Conservation (phyloP, 2,329 filamentous ascomycete genomes). For the Colletotrichum tabaci region DNA sequence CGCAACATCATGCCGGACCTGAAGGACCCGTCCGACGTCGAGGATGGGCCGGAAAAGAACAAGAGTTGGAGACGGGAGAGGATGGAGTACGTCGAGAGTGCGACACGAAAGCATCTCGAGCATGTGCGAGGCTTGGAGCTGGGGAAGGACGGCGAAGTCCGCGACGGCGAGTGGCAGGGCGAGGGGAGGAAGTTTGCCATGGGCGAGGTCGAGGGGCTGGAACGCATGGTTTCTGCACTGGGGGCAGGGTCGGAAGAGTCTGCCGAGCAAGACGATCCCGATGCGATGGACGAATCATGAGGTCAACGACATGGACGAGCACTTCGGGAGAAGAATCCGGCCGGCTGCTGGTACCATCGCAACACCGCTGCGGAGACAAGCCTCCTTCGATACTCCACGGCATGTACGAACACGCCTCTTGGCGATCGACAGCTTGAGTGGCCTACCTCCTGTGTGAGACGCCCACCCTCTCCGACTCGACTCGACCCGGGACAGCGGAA, state of each 20-base stretch:
- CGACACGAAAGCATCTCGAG: slow-evolving; percentile 84
- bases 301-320: not conserved
- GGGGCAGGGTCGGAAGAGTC: slow-evolving; percentile 49
- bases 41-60: slow-evolving; percentile 53
- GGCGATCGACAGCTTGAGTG: not conserved
- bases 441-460: not conserved
- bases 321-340: not conserved
- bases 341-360: not conserved
- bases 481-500: not conserved
- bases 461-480: not conserved
- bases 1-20: slow-evolving; percentile 78
- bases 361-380: no score
- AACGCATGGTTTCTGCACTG: slow-evolving; percentile 64
- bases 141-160: slow-evolving; percentile 72
- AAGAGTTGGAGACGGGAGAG: slow-evolving; percentile 79
- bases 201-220: slow-evolving; percentile 71
- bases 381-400: not conserved
- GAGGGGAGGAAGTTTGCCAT: slow-evolving; percentile 64
- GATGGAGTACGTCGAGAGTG: slow-evolving; percentile 85
- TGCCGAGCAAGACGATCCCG: slow-evolving; percentile 21
- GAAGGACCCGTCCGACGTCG: slow-evolving; percentile 42
- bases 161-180: slow-evolving; percentile 76
- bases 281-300: slow-evolving; percentile 41
- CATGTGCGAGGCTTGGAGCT: slow-evolving; percentile 76
- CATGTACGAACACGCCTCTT: not conserved